Base-by-base conservation (phyloP, 768 basidiomycete genomes). In the Lentinula raphanica region DNA sequence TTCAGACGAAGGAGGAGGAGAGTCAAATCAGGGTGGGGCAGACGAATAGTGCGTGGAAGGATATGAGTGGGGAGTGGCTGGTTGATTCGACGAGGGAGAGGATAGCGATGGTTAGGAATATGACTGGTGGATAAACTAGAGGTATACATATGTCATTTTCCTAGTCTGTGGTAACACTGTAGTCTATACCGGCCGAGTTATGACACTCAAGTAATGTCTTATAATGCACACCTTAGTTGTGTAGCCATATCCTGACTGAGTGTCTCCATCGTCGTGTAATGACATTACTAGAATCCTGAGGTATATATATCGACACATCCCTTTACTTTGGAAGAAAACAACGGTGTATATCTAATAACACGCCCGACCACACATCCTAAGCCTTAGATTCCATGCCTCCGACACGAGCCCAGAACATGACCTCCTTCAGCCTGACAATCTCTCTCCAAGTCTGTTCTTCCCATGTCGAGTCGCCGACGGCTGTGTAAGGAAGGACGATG, bases 391-490 rank as follows among this genome's bases (percentile, higher is more conserved):
- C 65, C 23, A 73, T 53, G 0, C 79, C 84, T 0, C 92, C 92
- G 48, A 92, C 71, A 55, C 92, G 74, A 21, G 91, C 88, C 87
- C 85, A 93, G 68, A 90, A 94, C 89, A 94, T 88, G 42, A 89
- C 86, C 68, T 93, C 90, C 59, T 84, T 81, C 62, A 94, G 68
- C 44, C 77, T 77, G 17, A 84, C 77, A 19, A 94, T 68, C 71
- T 92, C 88, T 65, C 86, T 87, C 90, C 91, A 94, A 19, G 88
- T 85, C 51, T 85, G 78, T 67, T 93, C 92, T 69, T 93, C 92
- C 92, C 92, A 93, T 3, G 86, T 89, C 28, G 78, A 72, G 46
- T 88, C 82, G 13, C 84, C 81, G 27, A 90, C 76, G 59, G 81
- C 90, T 28, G 73, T 71, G 15, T 75, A 75, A 8, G 62, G 51